phyloP scores from a whole-genome alignment of 805 yeast species.

The Lipomyces sp. region DNA sequence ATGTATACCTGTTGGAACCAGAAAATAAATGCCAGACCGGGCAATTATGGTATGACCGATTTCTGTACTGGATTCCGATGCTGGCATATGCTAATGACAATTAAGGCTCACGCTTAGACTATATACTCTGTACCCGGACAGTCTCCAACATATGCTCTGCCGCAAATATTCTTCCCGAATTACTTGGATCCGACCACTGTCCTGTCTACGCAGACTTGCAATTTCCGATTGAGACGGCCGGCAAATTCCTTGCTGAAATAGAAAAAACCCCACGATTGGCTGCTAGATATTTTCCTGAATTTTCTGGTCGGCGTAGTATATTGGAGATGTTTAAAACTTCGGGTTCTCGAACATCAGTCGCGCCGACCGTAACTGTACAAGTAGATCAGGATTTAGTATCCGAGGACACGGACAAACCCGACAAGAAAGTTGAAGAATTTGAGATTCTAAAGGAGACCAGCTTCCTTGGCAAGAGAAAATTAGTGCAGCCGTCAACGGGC shows the following conservation, averaged over 20 bases:
- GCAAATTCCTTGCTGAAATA: neutral
- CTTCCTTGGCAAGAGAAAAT: neutral
- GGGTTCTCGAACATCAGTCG: neutral
- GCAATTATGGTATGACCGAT: slow-evolving; percentile 53
- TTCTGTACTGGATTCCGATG: neutral
- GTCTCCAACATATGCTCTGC: slow-evolving; percentile 50
- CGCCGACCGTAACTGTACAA: neutral
- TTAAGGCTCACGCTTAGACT: slow-evolving; percentile 84
- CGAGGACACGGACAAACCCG: neutral
- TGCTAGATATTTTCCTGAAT: slow-evolving; percentile 29
- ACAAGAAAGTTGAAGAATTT: neutral
- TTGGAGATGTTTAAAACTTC: slow-evolving; percentile 26
- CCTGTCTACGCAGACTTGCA: slow-evolving; percentile 78
- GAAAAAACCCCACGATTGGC: slow-evolving; percentile 25
- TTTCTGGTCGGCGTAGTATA: slow-evolving; percentile 32
- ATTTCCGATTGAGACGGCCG: slow-evolving; percentile 9
- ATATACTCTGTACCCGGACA: slow-evolving; percentile 58
- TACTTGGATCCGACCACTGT: slow-evolving; percentile 93
- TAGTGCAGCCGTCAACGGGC: neutral
- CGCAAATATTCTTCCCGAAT: slow-evolving; percentile 64
- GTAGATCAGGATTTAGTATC: neutral
- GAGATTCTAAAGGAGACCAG: neutral
- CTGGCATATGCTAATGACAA: neutral
- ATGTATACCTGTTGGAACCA: slow-evolving; percentile 95
- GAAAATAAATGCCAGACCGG: slow-evolving; percentile 70